Evolutionary conservation across 2,329 filamentous ascomycete genomes (phyloP).

Genomic region (Fusarium sterilihyphosum): DNA sequence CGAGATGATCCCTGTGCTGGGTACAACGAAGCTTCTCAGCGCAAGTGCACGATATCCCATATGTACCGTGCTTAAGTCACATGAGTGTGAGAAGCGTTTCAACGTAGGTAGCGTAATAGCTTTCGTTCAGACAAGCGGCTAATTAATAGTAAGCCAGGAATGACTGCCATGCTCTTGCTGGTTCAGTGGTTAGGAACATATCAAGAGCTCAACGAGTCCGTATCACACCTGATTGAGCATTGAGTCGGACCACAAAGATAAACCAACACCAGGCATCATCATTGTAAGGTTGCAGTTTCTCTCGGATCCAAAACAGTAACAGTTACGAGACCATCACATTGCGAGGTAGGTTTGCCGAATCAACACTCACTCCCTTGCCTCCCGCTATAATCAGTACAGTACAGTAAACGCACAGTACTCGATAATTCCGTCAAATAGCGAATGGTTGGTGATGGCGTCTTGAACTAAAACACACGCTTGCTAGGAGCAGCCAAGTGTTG

Average conservation of each 20-base stretch:
- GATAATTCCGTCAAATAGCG: constrained; percentile 5
- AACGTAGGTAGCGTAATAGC: not conserved
- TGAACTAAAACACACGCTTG: constrained; percentile 31
- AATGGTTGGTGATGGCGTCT: constrained; percentile 24
- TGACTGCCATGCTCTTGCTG: not conserved
- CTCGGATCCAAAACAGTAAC: constrained; percentile 8
- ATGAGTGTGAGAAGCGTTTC: not conserved
- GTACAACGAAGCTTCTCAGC: not conserved
- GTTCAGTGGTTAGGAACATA: not conserved
- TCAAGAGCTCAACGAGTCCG: not conserved
- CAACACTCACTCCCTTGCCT: constrained; percentile 22
- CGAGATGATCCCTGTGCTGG: not conserved
- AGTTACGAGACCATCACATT: not conserved
- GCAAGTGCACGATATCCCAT: not conserved
- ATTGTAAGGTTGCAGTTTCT: not conserved
- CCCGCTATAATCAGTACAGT: not conserved
- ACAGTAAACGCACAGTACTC: constrained; percentile 20
- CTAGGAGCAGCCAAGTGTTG: constrained; percentile 29
- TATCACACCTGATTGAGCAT: not conserved
- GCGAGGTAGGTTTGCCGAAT: constrained; percentile 8
- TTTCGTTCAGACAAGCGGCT: not conserved
- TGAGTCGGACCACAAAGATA: not conserved
- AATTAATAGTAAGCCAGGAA: not conserved
- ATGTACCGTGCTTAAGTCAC: not conserved
- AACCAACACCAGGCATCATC: constrained; percentile 10